Conservation (phyloP, 805 yeast genomes). For the Wickerhamiella sergipiensis region DNA sequence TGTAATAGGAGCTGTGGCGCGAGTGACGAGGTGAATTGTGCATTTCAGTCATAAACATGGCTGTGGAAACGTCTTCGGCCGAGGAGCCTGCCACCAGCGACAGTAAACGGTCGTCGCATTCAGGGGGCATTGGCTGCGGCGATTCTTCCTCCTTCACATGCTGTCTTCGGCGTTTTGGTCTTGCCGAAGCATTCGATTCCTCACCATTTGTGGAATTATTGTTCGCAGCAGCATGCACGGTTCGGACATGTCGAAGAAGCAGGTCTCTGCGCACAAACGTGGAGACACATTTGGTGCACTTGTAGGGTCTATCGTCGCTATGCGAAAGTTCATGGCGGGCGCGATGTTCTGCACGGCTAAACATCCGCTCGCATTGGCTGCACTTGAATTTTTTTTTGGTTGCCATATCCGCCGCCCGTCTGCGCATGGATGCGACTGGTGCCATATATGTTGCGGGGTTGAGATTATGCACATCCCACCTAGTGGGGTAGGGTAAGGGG, state of each 20-base stretch:
- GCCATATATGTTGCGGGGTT: neutral
- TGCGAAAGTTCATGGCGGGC: conserved; percentile 70
- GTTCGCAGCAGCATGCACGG: conserved; percentile 39
- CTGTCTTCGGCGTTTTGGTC: neutral
- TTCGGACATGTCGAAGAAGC: conserved; percentile 61
- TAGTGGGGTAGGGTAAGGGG: neutral
- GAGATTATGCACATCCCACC: neutral
- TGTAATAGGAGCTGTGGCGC: neutral
- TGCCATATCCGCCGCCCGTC: neutral
- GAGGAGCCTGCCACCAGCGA: neutral
- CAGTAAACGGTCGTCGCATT: neutral
- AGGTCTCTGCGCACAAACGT: conserved; percentile 69
- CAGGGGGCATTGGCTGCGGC: neutral
- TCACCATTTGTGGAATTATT: neutral
- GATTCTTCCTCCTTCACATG: neutral
- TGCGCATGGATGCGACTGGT: neutral
- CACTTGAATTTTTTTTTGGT: conserved; percentile 59
- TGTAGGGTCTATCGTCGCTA: conserved; percentile 68
- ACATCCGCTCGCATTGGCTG: conserved; percentile 66
- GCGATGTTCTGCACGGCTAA: conserved; percentile 67
- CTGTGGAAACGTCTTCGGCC: conserved; percentile 8
- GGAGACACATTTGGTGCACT: conserved; percentile 53
- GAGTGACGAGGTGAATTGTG: neutral
- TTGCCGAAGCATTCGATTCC: neutral
- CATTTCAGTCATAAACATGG: conserved; percentile 9